Conservation (phyloP, 1,284 basidiomycete species). For the Psilocybe mexicana region DNA sequence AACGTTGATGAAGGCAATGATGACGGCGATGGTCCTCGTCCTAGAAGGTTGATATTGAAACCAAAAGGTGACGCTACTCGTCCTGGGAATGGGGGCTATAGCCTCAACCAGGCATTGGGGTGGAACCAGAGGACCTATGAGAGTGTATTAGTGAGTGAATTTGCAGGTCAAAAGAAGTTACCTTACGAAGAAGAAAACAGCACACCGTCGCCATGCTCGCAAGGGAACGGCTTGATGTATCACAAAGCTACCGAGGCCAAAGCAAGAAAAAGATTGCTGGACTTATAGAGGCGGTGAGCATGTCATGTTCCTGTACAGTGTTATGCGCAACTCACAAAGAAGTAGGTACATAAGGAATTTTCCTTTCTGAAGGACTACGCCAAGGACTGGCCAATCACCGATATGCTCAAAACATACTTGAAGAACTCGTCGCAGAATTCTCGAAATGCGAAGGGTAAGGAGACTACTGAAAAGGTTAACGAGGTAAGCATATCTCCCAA, state of each 20-base stretch:
- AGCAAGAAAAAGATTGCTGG: neutral
- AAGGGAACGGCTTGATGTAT: neutral
- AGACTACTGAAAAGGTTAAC: neutral
- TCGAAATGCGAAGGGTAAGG: neutral
- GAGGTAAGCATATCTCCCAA: neutral
- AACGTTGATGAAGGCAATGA: neutral
- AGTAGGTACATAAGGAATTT: neutral
- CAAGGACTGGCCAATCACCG: neutral
- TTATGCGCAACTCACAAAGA: neutral
- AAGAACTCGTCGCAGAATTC: neutral
- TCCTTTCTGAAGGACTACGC: neutral
- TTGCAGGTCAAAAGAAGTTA: neutral
- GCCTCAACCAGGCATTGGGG: constrained; percentile 4
- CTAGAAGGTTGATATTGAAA: neutral
- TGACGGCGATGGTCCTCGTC: neutral
- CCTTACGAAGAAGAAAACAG: neutral
- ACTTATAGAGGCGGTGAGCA: neutral
- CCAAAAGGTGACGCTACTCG: constrained; percentile 1
- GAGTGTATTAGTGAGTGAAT: constrained; percentile 1
- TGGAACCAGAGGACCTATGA: constrained; percentile 9
- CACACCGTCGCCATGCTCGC: neutral
- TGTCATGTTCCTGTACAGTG: neutral
- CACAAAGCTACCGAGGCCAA: neutral
- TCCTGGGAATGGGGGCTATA: constrained; percentile 5
- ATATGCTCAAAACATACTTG: neutral